phyloP scores from a whole-genome alignment of 2,329 filamentous ascomycete genomes.

The Ophiosphaerella korrae region DNA sequence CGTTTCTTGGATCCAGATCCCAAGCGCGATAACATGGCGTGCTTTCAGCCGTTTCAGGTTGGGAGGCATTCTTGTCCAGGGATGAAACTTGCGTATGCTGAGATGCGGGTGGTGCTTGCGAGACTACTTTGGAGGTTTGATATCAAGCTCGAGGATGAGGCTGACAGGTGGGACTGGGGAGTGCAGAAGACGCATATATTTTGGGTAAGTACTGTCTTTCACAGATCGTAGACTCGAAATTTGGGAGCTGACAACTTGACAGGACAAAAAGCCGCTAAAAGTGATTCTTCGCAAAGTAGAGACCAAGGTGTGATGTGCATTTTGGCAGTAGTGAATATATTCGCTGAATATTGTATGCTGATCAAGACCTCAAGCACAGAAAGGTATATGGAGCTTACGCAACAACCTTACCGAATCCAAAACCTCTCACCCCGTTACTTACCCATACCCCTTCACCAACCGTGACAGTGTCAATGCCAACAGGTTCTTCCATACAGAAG shows the following conservation, averaged over 20 bases:
- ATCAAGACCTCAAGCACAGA: neutral
- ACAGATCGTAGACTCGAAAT: neutral
- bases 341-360: neutral
- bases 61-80: conserved; percentile 39
- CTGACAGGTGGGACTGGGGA: conserved; percentile 26
- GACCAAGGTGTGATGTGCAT: too few relatives aligned
- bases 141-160: conserved; percentile 13
- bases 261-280: conserved; percentile 17
- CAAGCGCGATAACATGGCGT: conserved; percentile 26
- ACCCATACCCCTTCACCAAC: conserved; percentile 84
- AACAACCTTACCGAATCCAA: conserved; percentile 52
- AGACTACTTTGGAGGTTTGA: conserved; percentile 51
- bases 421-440: conserved; percentile 86
- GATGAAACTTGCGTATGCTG: conserved; percentile 33
- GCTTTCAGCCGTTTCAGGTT: conserved; percentile 32
- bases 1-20: conserved; percentile 30
- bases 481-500: conserved; percentile 68
- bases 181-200: conserved; percentile 28
- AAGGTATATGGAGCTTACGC: conserved; percentile 9
- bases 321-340: neutral
- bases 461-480: conserved; percentile 64
- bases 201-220: conserved; percentile 17
- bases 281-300: neutral
- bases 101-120: conserved; percentile 46
- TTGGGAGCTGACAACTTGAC: neutral